Conservation (phyloP, 805 yeast species). For the Myxozyma udenii region DNA sequence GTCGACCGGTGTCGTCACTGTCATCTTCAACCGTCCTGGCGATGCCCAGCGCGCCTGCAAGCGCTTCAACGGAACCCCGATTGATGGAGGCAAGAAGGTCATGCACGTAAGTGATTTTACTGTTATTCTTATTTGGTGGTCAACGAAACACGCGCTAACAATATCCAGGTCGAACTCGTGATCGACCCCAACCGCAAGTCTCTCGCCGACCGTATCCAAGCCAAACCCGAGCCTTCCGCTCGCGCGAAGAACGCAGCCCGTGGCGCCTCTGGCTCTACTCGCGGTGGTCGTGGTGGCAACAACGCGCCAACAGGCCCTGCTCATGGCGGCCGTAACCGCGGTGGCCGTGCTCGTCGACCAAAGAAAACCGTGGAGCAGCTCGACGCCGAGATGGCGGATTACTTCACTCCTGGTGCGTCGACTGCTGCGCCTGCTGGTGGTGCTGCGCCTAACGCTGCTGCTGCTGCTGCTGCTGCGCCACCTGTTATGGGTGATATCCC, state of each 20-base stretch:
- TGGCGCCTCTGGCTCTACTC: slow-evolving; percentile 1
- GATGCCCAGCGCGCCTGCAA: slow-evolving; percentile 76
- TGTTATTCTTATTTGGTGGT: slow-evolving; percentile 4
- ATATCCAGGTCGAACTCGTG: slow-evolving; percentile 60
- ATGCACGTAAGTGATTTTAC: slow-evolving; percentile 49
- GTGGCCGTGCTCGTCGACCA: slow-evolving; percentile 40
- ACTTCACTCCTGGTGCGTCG: slow-evolving; percentile 49
- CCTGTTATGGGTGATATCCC: slow-evolving; percentile 32
- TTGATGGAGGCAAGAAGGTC: slow-evolving; percentile 78
- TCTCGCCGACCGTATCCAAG: slow-evolving; percentile 29
- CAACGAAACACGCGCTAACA: background rate
- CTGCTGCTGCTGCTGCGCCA: slow-evolving; percentile 23
- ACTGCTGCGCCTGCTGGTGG: slow-evolving; percentile 21
- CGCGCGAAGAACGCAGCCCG: slow-evolving; percentile 9
- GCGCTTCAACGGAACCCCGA: slow-evolving; percentile 87
- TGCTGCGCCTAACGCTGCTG: slow-evolving; percentile 13
- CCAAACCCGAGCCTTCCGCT: slow-evolving; percentile 9
- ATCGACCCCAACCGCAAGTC: slow-evolving; percentile 63
- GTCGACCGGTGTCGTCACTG: slow-evolving; percentile 88
- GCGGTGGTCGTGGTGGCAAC: slow-evolving; percentile 4
- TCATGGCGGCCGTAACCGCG: slow-evolving; percentile 29
- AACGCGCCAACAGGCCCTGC: slow-evolving; percentile 34
- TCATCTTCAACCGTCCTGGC: slow-evolving; percentile 65
- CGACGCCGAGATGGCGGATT: slow-evolving; percentile 98
- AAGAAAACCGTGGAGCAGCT: slow-evolving; percentile 85